Percentiles rank a stretch among this genome's conserved stretches.
These are phyloP conservation scores for Cyberlindnera lachancei DNA, from an alignment of 805 yeast genomes.

Conservation along the genomic window DNA sequence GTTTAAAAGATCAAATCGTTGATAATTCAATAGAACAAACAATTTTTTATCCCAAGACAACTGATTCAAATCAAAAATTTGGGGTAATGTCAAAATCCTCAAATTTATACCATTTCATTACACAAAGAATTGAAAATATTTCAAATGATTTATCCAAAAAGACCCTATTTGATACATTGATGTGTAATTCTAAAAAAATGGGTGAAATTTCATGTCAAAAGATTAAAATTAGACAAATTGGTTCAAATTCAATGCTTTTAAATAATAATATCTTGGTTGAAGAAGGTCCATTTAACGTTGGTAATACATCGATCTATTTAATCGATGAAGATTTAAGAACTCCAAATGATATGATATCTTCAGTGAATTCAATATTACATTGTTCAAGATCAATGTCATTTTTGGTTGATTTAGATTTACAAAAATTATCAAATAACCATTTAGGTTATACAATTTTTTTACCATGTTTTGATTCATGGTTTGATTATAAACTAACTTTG, in stretches of 20 bases:
- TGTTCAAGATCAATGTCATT: constrained; percentile 61
- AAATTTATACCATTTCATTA: constrained; percentile 58
- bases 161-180: constrained; percentile 40
- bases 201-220: constrained; percentile 66
- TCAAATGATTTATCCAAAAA: constrained; percentile 3
- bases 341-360: constrained; percentile 57
- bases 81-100: constrained; percentile 25
- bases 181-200: constrained; percentile 46
- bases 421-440: constrained; percentile 44
- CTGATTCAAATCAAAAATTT: constrained; percentile 24
- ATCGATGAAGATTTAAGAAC: constrained; percentile 51
- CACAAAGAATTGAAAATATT: constrained; percentile 33
- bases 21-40: constrained; percentile 47
- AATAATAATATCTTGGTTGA: constrained; percentile 51
- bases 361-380: constrained; percentile 55
- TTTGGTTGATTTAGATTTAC: constrained; percentile 43
- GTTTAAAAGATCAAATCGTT: constrained; percentile 48
- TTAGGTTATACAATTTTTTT: constrained; percentile 69
- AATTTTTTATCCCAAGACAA: constrained; percentile 41
- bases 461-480: constrained; percentile 77
- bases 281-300: constrained; percentile 40
- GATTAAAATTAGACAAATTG: constrained; percentile 36
- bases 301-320: constrained; percentile 59
- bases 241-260: constrained; percentile 28
- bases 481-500: constrained; percentile 46